Base-by-base conservation (phyloP, 1,284 basidiomycete species). In the Boletus subluridellus region DNA sequence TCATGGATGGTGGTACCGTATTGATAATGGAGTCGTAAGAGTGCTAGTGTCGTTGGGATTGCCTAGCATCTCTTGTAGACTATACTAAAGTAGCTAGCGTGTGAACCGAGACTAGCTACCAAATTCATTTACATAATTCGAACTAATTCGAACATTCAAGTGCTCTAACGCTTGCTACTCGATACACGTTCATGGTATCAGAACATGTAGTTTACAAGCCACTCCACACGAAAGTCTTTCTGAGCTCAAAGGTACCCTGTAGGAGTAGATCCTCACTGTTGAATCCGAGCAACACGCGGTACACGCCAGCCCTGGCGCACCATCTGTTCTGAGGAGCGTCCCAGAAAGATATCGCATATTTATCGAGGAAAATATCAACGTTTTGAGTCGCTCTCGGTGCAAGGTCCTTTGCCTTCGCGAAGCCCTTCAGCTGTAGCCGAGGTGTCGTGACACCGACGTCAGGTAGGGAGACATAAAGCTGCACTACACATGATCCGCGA, bases 1-100 rank as follows among this genome's bases (percentile, higher is more conserved):
- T 50, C 60, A 61, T 67, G 57, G 58, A 50, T 48, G 52, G 9
- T 60, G 15, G 17, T 38, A 55, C 11, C 7, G 21, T 32, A 26
- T 41, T 8, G 11, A 54, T 48, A 28, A 9, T 30, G 26, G 5
- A 21, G 11, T 42, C n/a, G 45, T 14, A 34, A n/a, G 50, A 17
- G 5, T 28, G 21, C 15, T 49, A 24, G 12, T 26, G 6, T 51
- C n/a, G 49, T 30, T n/a, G 28, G 15, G 17, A 28, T 50, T 50
- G 34, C 35, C 26, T n/a, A 49, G n/a, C 5, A 15, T 14, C 14
- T 42, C n/a, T 37, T 37, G 15, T 15, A 15, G 14, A n/a, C 14
- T 41, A 14, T 21, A 39, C 38, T 10, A n/a, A 39, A 39, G n/a
- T 21, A 4, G 4, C 39, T 41, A 21, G n/a, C n/a, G 39, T 41